Conservation (phyloP, 2,329 filamentous ascomycete species). For the Fusarium transvaalense region DNA sequence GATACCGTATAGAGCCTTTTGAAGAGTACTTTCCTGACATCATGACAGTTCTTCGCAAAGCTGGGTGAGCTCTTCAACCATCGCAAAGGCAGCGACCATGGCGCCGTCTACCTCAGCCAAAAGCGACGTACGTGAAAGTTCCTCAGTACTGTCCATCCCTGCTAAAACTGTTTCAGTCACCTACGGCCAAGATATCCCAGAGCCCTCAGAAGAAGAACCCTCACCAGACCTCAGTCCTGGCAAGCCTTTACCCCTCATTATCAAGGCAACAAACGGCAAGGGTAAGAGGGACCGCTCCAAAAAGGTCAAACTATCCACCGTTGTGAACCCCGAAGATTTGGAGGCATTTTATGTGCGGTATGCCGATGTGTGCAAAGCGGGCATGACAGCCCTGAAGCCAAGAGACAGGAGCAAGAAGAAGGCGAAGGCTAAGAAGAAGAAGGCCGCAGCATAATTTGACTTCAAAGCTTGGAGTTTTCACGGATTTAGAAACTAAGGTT, state of each 20-base stretch:
- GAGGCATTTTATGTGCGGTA: slow-evolving; percentile 87
- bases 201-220: slow-evolving; percentile 61
- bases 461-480: neutral
- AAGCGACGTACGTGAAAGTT: slow-evolving; percentile 72
- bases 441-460: slow-evolving; percentile 49
- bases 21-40: slow-evolving; percentile 20
- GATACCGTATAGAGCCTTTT: slow-evolving; percentile 2
- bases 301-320: slow-evolving; percentile 83
- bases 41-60: slow-evolving; percentile 76
- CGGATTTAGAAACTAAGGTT: slow-evolving; percentile 3
- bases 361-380: slow-evolving; percentile 89
- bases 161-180: slow-evolving; percentile 54
- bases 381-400: slow-evolving; percentile 92
- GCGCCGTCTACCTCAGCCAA: slow-evolving; percentile 80
- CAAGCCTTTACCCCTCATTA: slow-evolving; percentile 76
- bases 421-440: slow-evolving; percentile 81
- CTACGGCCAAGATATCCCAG: slow-evolving; percentile 58
- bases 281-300: slow-evolving; percentile 66
- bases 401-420: slow-evolving; percentile 90
- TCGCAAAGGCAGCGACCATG: slow-evolving; percentile 77
- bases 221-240: slow-evolving; percentile 71
- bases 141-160: neutral
- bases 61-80: slow-evolving; percentile 76
- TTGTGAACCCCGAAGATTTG: slow-evolving; percentile 81
- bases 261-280: slow-evolving; percentile 88